Evolutionary conservation across 179 eudicot species (phyloP).

Genomic region (Carnegiea gigantea): DNA sequence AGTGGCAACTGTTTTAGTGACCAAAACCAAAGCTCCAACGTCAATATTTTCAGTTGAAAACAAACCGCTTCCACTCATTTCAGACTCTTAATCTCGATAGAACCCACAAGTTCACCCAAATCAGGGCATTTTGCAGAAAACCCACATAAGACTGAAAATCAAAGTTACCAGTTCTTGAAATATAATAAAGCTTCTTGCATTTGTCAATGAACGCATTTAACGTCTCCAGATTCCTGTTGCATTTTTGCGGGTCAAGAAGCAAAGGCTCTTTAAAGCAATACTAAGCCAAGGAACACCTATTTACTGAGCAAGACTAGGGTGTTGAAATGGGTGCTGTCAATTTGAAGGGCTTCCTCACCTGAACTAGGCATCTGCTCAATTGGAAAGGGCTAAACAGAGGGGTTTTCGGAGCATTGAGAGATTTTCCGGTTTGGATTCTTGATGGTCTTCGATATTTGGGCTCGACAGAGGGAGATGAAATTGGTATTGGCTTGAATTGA

Average conservation of each 20-base stretch:
- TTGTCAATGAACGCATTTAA: conserved; percentile 56
- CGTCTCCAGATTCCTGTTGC: conserved; percentile 42
- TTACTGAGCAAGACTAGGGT: conserved; percentile 56
- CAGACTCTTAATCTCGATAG: conserved; percentile 72
- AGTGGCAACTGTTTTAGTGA: conserved; percentile 69
- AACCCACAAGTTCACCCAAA: conserved; percentile 69
- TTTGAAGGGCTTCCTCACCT: conserved; percentile 53
- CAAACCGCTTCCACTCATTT: conserved; percentile 75
- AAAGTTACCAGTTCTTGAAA: conserved; percentile 63
- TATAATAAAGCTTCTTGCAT: conserved; percentile 61
- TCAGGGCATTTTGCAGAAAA: conserved; percentile 57
- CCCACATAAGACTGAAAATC: conserved; percentile 62
- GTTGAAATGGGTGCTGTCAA: conserved; percentile 60
- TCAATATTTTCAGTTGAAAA: conserved; percentile 70
- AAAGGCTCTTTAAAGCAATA: conserved; percentile 56
- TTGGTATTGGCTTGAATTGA: conserved; percentile 58
- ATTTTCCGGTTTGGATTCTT: conserved; percentile 28
- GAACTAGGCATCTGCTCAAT: conserved; percentile 66
- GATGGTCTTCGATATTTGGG: conserved; percentile 30
- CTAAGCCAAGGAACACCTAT: conserved; percentile 48
- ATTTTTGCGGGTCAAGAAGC: conserved; percentile 43
- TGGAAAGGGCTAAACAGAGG: conserved; percentile 76
- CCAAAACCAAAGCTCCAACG: conserved; percentile 55
- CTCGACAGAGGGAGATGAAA: conserved; percentile 58
- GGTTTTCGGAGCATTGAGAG: conserved; percentile 52